Evolutionary conservation across 306 rosid species (phyloP).

Genomic region (Fagus crenata): DNA sequence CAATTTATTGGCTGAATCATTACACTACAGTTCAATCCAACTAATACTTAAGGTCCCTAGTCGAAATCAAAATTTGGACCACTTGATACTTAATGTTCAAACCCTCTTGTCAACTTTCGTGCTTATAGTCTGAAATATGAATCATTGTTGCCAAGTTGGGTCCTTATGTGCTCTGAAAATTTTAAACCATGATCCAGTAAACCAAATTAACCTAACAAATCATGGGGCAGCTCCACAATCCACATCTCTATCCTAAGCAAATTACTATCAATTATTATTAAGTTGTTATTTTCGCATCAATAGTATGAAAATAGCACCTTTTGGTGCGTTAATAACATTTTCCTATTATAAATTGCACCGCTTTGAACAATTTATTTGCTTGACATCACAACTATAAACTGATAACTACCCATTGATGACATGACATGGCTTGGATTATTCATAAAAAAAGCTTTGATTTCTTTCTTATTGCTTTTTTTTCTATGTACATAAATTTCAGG

Average conservation of each 20-base stretch:
- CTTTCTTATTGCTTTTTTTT: neutral
- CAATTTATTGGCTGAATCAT: neutral
- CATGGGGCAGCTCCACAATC: conserved; percentile 12
- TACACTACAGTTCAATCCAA: neutral
- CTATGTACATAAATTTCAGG: conserved; percentile 6
- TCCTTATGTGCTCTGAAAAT: conserved; percentile 2
- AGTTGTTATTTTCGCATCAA: no score
- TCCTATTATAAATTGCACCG: no score
- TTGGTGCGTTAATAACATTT: no score
- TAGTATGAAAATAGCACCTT: no score
- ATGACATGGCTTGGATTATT: neutral
- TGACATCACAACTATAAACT: neutral
- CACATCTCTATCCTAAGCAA: conserved; percentile 30
- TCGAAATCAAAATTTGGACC: conserved; percentile 34
- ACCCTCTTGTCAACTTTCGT: conserved; percentile 3
- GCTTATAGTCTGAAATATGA: no score
- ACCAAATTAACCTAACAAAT: neutral
- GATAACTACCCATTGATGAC: conserved; percentile 1
- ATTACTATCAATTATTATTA: neutral
- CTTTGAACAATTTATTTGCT: neutral
- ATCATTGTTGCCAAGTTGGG: conserved; percentile 12
- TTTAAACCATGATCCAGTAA: neutral
- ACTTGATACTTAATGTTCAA: conserved; percentile 21
- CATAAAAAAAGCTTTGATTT: neutral
- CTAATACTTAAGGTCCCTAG: conserved; percentile 1